Conservation (phyloP, 1,284 basidiomycete genomes). For the Albatrellus sp. region DNA sequence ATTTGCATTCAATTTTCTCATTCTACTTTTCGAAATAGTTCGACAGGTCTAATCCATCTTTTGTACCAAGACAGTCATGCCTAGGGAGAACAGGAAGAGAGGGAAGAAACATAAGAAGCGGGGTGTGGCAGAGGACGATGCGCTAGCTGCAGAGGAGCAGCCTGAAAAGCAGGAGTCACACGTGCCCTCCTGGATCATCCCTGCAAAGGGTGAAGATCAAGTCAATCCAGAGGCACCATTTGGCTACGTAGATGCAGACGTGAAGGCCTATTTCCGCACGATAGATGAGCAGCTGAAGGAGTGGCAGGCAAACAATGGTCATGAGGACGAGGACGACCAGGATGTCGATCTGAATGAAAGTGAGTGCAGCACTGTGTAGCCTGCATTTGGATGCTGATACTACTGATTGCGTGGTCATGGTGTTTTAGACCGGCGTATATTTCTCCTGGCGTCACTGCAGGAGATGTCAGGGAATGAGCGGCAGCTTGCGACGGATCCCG, state of each 20-base stretch:
- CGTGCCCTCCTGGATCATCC: constrained; percentile 58
- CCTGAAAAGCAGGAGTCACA: constrained; percentile 3
- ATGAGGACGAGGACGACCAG: constrained; percentile 26
- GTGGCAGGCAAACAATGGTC: constrained; percentile 52
- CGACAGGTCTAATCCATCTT: not conserved
- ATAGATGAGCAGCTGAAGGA: constrained; percentile 78
- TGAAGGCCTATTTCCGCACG: constrained; percentile 85
- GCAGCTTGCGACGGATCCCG: constrained; percentile 82
- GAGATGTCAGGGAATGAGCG: constrained; percentile 83
- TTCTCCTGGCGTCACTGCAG: constrained; percentile 73
- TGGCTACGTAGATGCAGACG: constrained; percentile 75
- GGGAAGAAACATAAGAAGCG: constrained; percentile 62
- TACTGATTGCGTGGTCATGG: not conserved
- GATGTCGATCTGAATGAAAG: constrained; percentile 67
- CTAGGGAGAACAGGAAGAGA: constrained; percentile 63
- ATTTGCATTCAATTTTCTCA: too few relatives aligned
- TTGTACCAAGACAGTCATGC: constrained; percentile 31
- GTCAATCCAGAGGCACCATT: constrained; percentile 67
- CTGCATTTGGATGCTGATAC: not conserved
- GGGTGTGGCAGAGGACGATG: constrained; percentile 6
- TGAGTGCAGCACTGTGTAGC: constrained; percentile 21
- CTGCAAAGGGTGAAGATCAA: constrained; percentile 22
- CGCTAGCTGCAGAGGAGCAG: constrained; percentile 8
- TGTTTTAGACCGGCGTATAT: constrained; percentile 60
- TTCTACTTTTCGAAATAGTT: not conserved